Percentiles rank a stretch among this genome's conserved stretches.
Conservation (phyloP, 352 stramenopile genomes). For the Globisporangium cederbergense region DNA sequence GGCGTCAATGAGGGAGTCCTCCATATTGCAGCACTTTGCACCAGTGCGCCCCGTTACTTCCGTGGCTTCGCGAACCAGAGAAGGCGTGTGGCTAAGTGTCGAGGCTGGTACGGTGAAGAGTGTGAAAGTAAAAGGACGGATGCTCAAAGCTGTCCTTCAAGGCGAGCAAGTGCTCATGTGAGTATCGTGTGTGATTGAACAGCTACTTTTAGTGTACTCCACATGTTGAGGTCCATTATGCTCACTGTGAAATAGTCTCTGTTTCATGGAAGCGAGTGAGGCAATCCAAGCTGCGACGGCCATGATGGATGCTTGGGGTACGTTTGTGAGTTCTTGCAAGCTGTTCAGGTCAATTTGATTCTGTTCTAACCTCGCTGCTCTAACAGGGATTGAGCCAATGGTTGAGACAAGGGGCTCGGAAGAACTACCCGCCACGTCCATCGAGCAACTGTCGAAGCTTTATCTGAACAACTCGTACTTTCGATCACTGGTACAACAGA, state of each 20-base stretch:
- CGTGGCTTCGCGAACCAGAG: neutral
- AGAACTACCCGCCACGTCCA: neutral
- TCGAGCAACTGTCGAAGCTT: conserved; percentile 25
- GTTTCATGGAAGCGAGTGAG: conserved; percentile 21
- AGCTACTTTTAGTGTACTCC: neutral
- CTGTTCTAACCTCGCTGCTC: neutral
- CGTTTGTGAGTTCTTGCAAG: neutral
- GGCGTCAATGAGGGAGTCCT: neutral
- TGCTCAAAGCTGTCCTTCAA: conserved; percentile 26
- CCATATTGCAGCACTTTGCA: conserved; percentile 9
- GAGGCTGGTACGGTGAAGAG: conserved; percentile 18
- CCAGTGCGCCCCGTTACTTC: neutral
- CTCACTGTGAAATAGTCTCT: conserved; percentile 23
- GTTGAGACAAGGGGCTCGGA: conserved; percentile 25
- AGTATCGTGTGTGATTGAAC: neutral
- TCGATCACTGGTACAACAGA: conserved; percentile 29
- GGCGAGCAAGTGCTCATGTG: conserved; percentile 28
- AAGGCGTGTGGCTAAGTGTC: conserved; percentile 6
- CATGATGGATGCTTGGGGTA: conserved; percentile 52
- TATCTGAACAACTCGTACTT: conserved; percentile 35
- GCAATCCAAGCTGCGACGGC: conserved; percentile 26
- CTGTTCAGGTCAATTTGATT: neutral
- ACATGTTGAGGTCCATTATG: neutral
- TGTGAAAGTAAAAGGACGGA: conserved; percentile 30
- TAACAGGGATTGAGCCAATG: conserved; percentile 36